A percentile compares a stretch with the other conserved stretches of the same genome.
phyloP scores from a whole-genome alignment of 257 asterid genomes.

The Solanum habrochaites region DNA sequence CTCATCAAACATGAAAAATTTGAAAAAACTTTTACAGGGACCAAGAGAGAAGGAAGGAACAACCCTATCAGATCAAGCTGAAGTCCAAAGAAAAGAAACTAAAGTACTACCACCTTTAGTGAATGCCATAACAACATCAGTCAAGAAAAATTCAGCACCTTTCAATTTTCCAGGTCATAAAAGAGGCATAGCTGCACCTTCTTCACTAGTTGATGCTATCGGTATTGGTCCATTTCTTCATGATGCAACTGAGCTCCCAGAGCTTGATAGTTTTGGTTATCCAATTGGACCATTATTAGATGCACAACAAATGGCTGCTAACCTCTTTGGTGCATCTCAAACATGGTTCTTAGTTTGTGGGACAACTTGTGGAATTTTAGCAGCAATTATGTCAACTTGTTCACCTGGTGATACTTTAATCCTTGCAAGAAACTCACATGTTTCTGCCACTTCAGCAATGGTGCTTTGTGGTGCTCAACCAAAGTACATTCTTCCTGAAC shows the following conservation, averaged over 20 bases:
- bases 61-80: background rate
- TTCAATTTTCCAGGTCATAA: slow-evolving; percentile 87
- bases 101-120: slow-evolving; percentile 42
- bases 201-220: slow-evolving; percentile 34
- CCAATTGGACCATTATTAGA: slow-evolving; percentile 74
- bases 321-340: slow-evolving; percentile 73
- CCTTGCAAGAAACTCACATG: slow-evolving; percentile 70
- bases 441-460: slow-evolving; percentile 68
- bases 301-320: slow-evolving; percentile 59
- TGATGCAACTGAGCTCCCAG: slow-evolving; percentile 79
- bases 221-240: slow-evolving; percentile 53
- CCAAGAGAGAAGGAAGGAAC: background rate
- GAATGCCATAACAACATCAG: slow-evolving; percentile 46
- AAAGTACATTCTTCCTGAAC: slow-evolving; percentile 52
- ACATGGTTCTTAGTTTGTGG: slow-evolving; percentile 89
- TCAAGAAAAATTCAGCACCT: slow-evolving; percentile 44
- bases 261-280: slow-evolving; percentile 55
- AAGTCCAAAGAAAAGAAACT: background rate
- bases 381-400: slow-evolving; percentile 73
- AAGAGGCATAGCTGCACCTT: slow-evolving; percentile 77
- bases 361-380: slow-evolving; percentile 73
- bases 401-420: slow-evolving; percentile 50
- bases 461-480: slow-evolving; percentile 63
- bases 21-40: background rate
- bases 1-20: too few species aligned